A percentile compares a stretch with the other conserved stretches of the same genome.
Evolutionary conservation across 129 eudicot genomes (phyloP).

Genomic region (Arctium lappa): DNA sequence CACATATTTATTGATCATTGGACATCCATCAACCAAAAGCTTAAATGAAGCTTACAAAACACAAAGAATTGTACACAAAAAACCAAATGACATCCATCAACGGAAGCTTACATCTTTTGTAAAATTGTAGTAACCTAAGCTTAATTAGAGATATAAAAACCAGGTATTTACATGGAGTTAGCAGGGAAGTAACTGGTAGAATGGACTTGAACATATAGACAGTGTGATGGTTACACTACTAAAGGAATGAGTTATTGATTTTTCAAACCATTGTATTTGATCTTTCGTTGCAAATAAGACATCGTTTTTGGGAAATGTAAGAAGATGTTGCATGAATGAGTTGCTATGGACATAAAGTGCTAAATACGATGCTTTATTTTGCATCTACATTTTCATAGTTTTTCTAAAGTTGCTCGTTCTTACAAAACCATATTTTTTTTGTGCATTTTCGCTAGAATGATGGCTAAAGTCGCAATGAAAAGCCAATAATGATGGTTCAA

Average conservation of each 20-base stretch:
- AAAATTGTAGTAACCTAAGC: neutral
- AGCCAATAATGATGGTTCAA: neutral
- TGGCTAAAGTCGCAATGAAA: neutral
- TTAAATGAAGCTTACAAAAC: neutral
- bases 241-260: neutral
- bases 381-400: neutral
- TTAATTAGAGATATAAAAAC: neutral
- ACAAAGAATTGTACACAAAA: neutral
- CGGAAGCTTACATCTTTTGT: neutral
- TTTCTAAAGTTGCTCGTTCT: neutral
- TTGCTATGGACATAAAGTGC: neutral
- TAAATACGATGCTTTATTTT: neutral
- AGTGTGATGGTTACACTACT: neutral
- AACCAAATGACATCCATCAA: neutral
- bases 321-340: neutral
- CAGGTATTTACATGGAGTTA: neutral
- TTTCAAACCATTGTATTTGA: neutral
- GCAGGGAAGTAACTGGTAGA: neutral
- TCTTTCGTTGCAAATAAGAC: neutral
- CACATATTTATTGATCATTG: neutral
- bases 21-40: neutral
- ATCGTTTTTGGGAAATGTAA: neutral
- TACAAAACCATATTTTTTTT: neutral
- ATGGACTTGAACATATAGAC: neutral
- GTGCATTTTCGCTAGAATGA: neutral